These are phyloP conservation scores for Pilobolus umbonatus DNA, from an alignment of 192 early-diverging fungal genomes.

Conservation along the genomic window DNA sequence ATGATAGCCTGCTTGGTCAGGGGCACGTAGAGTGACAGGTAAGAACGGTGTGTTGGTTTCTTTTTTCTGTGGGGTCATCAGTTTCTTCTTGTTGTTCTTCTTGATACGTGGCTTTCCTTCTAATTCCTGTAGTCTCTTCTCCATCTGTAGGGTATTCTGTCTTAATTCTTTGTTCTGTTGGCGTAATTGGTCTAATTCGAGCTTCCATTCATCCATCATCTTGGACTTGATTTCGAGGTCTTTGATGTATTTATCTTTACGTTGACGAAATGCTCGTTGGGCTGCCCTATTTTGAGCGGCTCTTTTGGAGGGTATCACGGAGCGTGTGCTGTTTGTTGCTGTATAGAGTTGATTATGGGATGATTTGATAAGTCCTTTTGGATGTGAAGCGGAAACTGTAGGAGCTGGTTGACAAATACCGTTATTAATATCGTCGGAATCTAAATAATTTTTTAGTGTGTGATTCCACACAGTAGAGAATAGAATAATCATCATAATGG, in stretches of 20 bases:
- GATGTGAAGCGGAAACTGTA: background rate
- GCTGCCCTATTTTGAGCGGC: slow-evolving; percentile 89
- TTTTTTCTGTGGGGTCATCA: background rate
- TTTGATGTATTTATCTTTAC: slow-evolving; percentile 76
- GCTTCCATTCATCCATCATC: slow-evolving; percentile 40
- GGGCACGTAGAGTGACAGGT: slow-evolving; percentile 9
- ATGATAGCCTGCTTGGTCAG: background rate
- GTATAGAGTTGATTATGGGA: background rate
- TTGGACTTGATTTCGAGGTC: slow-evolving; percentile 72
- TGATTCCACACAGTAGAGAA: too few relatives aligned
- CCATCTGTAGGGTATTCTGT: background rate
- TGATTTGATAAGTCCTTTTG: background rate
- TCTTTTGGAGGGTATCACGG: slow-evolving; percentile 56
- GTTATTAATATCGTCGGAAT: background rate
- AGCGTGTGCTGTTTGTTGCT: slow-evolving; percentile 2
- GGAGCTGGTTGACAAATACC: slow-evolving; percentile 1
- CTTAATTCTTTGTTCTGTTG: slow-evolving; percentile 26
- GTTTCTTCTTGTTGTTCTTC: background rate
- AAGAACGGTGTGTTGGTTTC: slow-evolving; percentile 1
- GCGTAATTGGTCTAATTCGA: slow-evolving; percentile 22
- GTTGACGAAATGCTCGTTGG: slow-evolving; percentile 85
- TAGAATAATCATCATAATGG: too few relatives aligned
- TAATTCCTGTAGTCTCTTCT: slow-evolving; percentile 2
- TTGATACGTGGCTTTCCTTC: background rate
- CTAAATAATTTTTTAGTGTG: background rate